Evolutionary conservation across 2,329 filamentous ascomycete genomes (phyloP), one percentile per base, ranked within the genome.

Genomic region (Ramularia endophylla): DNA sequence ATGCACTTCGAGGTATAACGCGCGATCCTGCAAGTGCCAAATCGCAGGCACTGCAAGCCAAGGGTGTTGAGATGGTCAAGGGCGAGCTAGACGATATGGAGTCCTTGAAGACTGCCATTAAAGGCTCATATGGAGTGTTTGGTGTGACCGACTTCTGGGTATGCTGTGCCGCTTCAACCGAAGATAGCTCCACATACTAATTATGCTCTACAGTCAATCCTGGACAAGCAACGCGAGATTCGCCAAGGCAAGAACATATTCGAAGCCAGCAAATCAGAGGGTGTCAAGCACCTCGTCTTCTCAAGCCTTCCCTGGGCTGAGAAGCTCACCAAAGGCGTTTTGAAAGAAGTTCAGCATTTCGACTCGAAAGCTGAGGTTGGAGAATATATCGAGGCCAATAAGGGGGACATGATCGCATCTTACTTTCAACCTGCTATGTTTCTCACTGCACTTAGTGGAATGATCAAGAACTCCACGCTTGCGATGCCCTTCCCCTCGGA

Each of bases 1-100:
- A 70, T 65, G 56, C 63, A 4, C 63, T 82, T 28, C 73, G 77
- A 20, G 78, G 66, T 34, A 65, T 81, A 15, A 78, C 77, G 2
- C 73, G 78, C 34, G 65, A 77, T 43, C 46, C 62, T 2, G 22
- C 22, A 25, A 70, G 67, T 36, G 51, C 68, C 0, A 64, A 63
- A 2, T 66, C 75, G 11, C 66, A 71, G 53, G 59, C 61, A 2
- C 65, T 80, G 3, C 41, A 60, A 0, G 51, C 53, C 0, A 57
- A 68, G 34, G 75, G 75, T 4, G 70, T 73, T 2, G 70, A 80
- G 37, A 61, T 80, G 19, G 66, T 74, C 32, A 50, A 69, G 57
- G 77, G 71, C 36, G 69, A 81, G 47, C 48, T 77, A 25, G 63
- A 73, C 45, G 66, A 74, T 52, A 62, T 65, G 43, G 57, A 58